These are phyloP conservation scores for Hypoxylon sp. DNA, from an alignment of 2,329 filamentous ascomycete genomes.

Conservation along the genomic window DNA sequence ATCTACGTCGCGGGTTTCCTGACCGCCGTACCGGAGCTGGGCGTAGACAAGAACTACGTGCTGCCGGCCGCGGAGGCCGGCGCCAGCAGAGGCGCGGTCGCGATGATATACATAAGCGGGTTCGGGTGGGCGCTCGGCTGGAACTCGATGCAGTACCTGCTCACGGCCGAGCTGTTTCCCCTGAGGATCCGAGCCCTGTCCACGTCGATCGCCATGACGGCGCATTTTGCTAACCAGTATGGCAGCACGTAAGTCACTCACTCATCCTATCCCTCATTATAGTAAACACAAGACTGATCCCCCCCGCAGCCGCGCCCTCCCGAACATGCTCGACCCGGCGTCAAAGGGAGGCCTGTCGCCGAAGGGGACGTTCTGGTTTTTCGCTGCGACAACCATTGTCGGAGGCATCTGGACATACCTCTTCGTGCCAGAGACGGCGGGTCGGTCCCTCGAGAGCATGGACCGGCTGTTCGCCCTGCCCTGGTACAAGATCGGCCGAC, in stretches of 20 bases:
- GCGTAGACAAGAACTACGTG: conserved; percentile 56
- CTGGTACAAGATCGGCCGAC: conserved; percentile 75
- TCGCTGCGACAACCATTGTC: conserved; percentile 71
- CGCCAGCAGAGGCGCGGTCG: conserved; percentile 72
- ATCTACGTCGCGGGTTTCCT: conserved; percentile 69
- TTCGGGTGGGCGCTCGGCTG: conserved; percentile 75
- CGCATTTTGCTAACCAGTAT: conserved; percentile 82
- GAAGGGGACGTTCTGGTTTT: conserved; percentile 80
- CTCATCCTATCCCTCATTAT: too few species aligned
- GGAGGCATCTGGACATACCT: conserved; percentile 76
- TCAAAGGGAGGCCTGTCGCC: conserved; percentile 61
- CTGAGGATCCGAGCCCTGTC: conserved; percentile 75
- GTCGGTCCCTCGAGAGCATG: conserved; percentile 72
- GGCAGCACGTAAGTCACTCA: too few species aligned
- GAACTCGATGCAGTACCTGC: conserved; percentile 81
- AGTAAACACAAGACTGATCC: too few species aligned
- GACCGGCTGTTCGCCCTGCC: conserved; percentile 75
- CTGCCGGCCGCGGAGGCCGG: conserved; percentile 58
- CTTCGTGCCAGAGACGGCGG: conserved; percentile 75
- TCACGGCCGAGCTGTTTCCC: conserved; percentile 81
- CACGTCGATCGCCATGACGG: conserved; percentile 76
- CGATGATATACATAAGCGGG: conserved; percentile 76
- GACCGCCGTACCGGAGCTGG: conserved; percentile 66
- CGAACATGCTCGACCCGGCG: conserved; percentile 68
- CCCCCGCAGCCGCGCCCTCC: conserved; percentile 76